Conservation (phyloP, 352 stramenopile species). For the Pythium phragmitis region DNA sequence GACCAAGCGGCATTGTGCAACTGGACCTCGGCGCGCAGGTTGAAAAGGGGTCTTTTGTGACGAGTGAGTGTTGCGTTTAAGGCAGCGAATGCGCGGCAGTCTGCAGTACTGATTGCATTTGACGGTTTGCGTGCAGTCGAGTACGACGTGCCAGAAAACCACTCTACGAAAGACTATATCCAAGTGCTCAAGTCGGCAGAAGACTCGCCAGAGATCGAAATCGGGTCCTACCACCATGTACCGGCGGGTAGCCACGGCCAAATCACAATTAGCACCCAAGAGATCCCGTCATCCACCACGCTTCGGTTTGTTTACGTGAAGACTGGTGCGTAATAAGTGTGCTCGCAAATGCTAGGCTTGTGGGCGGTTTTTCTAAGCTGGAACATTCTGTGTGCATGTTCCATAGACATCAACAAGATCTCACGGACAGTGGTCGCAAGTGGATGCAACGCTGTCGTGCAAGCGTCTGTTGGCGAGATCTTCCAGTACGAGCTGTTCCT, state of each 20-base stretch:
- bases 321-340: constrained; percentile 36
- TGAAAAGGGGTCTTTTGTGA: constrained; percentile 82
- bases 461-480: constrained; percentile 82
- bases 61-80: constrained; percentile 38
- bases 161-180: constrained; percentile 87
- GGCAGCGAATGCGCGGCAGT: not conserved
- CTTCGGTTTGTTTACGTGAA: constrained; percentile 88
- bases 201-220: constrained; percentile 70
- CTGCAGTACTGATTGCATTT: not conserved
- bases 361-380: not conserved
- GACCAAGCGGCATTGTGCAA: constrained; percentile 80
- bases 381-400: not conserved
- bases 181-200: constrained; percentile 79
- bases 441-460: constrained; percentile 81
- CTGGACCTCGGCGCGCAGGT: constrained; percentile 82
- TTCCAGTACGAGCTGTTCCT: constrained; percentile 89
- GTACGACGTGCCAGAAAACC: constrained; percentile 72
- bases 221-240: constrained; percentile 76
- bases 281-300: constrained; percentile 58
- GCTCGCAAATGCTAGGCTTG: not conserved
- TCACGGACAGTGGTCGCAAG: constrained; percentile 79
- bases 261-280: constrained; percentile 77
- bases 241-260: constrained; percentile 59
- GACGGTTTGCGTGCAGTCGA: constrained; percentile 47
- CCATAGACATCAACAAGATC: constrained; percentile 83